phyloP scores from a whole-genome alignment of 176 grass and related monocot genomes.

The Saccharum spontaneum region DNA sequence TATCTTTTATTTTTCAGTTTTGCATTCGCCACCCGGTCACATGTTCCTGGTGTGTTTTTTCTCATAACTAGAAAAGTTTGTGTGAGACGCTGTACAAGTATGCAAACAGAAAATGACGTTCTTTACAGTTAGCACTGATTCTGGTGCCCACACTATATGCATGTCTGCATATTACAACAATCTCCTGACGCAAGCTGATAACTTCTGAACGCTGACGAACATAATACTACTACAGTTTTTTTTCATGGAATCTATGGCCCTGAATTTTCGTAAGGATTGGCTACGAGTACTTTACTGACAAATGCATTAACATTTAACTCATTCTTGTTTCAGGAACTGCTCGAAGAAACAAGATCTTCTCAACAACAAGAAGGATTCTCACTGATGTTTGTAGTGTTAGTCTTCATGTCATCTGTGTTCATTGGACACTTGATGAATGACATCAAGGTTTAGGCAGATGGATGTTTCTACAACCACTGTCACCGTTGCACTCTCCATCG shows the following conservation, averaged over 20 bases:
- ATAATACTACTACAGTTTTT: neutral
- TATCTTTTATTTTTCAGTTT: neutral
- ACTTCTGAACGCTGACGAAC: neutral
- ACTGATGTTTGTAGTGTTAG: slow-evolving; percentile 50
- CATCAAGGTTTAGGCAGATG: slow-evolving; percentile 33
- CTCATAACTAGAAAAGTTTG: neutral
- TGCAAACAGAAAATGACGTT: slow-evolving; percentile 12
- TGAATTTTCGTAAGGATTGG: neutral
- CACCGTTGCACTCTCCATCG: neutral
- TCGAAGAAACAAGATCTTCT: slow-evolving; percentile 31
- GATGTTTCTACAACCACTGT: neutral
- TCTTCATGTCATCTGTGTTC: slow-evolving; percentile 63
- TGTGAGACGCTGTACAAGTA: neutral
- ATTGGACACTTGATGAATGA: slow-evolving; percentile 66
- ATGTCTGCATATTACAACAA: slow-evolving; percentile 5
- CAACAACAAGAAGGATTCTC: slow-evolving; percentile 51
- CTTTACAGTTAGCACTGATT: neutral
- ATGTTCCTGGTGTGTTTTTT: neutral
- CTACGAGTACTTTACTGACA: neutral
- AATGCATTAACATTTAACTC: neutral
- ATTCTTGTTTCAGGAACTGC: slow-evolving; percentile 45
- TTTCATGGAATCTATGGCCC: neutral
- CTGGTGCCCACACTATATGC: neutral
- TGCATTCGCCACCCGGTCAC: neutral
- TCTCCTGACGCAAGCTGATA: neutral